These are phyloP conservation scores for Anthostomella pinea DNA, from an alignment of 2,329 filamentous ascomycete species.

Conservation along the genomic window DNA sequence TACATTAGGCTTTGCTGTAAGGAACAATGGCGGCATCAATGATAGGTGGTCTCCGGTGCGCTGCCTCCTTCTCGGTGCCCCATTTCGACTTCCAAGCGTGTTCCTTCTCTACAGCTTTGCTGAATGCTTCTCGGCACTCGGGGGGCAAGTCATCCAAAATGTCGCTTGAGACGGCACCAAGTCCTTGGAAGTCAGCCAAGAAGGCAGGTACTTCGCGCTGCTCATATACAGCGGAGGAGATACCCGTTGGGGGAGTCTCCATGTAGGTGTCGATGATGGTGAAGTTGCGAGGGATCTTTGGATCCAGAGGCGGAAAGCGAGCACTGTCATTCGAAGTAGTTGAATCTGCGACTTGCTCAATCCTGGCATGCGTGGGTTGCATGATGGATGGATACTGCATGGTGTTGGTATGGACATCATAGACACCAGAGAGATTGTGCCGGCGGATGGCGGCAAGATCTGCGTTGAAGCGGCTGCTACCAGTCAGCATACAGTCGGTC, in stretches of 20 bases:
- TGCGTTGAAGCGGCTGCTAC: constrained; percentile 77
- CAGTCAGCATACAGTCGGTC: constrained; percentile 2
- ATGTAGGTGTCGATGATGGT: constrained; percentile 54
- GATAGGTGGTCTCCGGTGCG: constrained; percentile 48
- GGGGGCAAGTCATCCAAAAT: constrained; percentile 63
- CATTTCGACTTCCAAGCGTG: constrained; percentile 71
- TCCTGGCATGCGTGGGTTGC: constrained; percentile 84
- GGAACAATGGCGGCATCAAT: constrained; percentile 66
- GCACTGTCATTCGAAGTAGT: constrained; percentile 27
- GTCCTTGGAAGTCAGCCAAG: constrained; percentile 54
- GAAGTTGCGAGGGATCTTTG: constrained; percentile 54
- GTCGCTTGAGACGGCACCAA: constrained; percentile 63
- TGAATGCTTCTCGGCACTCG: constrained; percentile 71
- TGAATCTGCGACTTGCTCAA: constrained; percentile 61
- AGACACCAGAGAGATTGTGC: constrained; percentile 71
- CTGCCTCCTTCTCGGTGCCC: constrained; percentile 63
- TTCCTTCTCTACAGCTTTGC: constrained; percentile 64
- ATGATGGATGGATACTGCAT: constrained; percentile 85
- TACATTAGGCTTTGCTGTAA: constrained; percentile 42
- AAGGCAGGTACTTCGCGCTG: constrained; percentile 44
- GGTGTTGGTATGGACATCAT: constrained; percentile 90
- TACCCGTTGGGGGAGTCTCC: constrained; percentile 48
- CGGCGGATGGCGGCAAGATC: constrained; percentile 66
- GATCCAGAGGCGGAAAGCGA: constrained; percentile 46
- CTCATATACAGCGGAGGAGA: constrained; percentile 45